Evolutionary conservation across 106 monocot species (phyloP), one percentile per base, ranked within the genome.

Genomic region (Vanilla planifolia): DNA sequence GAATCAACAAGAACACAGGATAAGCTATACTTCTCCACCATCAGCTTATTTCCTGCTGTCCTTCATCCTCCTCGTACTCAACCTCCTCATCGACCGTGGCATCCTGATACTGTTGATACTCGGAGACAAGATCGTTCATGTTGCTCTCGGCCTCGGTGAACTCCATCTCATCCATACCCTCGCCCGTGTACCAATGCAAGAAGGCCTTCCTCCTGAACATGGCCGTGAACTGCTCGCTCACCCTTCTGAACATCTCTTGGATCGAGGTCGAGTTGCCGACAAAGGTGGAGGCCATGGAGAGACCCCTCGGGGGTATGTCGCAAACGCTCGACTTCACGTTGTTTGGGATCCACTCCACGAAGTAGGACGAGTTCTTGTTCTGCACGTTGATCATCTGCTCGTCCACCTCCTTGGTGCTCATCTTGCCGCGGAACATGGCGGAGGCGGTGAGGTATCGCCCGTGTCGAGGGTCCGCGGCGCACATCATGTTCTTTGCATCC

Each of bases 141-240:
- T 84, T 84, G 48, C 84, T 84, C 75, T 84, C 84, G 0, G 84
- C 84, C 67, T 84, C 84, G 0, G 84, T 84, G 64, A 85, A 85
- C 71, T 85, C 85, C 85, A 85, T 85, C 76, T 85, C 85, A 15
- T 85, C 85, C 85, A 85, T 85, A 1, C 85, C 85, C 62, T 85
- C 85, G 0, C 85, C 85, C 0, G 80, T 85, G 63, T 85, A 85
- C 85, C 85, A 85, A 22, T 85, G 85, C 76, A 85, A 67, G 79
- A 85, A 85, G 41, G 85, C 85, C 77, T 85, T 85, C 43, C 85
- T 76, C 73, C 77, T 76, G 69, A 85, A 85, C 85, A 85, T 85
- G 3, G 85, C 89, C 0, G 88, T 88, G 83, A 83, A 88, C 72
- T 88, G 88, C 64, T 88, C 88, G 45, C 82, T 82, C 6, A 87